Evolutionary conservation across 495 filamentous ascomycete species (phyloP), one percentile per base, ranked within the genome.

Genomic region (Neurospora terricola): DNA sequence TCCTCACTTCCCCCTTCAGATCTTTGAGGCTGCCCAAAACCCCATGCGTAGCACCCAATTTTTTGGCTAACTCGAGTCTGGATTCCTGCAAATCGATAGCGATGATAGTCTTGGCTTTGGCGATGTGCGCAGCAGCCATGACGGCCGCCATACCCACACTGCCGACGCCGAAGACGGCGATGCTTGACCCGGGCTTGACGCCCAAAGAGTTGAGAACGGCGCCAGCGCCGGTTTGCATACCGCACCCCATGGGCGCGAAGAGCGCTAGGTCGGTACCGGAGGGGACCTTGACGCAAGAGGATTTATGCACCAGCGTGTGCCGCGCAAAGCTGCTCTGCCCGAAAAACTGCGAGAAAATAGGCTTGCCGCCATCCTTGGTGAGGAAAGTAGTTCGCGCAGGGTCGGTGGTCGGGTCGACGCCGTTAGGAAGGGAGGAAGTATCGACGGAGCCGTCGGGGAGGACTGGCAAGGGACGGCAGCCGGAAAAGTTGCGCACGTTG

Each of bases 141-240:
- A 87, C 87, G 72, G 88, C 91, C 12, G 93, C 84, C 69, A 94
- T 82, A 0, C 92, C 92, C 0, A 94, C 87, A 0, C 90, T 88
- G 0, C 92, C 92, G 18, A 91, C 89, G 0, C 92, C 92, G 75
- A 93, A 90, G 4, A 96, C 87, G 0, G 93, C 86, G 0, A 94
- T 86, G 5, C 78, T 82, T 37, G 90, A 82, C 0, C 91, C 92
- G 0, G 88, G 87, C 73, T 80, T 74, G 0, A 82, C 81, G 37
- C 80, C 74, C 3, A 85, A 73, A 3, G 81, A 73, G 71, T 85
- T 85, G 14, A 86, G 69, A 18, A 85, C 79, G 0, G 84, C 79
- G 4, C 82, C 84, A 8, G 82, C 82, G 12, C 84, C 85, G 4
- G 85, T 87, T 40, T 84, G 81, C 78, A 84, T 82, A 0, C 85